phyloP scores from a whole-genome alignment of 768 basidiomycete species.

The Termitomyces bulborhizus region DNA sequence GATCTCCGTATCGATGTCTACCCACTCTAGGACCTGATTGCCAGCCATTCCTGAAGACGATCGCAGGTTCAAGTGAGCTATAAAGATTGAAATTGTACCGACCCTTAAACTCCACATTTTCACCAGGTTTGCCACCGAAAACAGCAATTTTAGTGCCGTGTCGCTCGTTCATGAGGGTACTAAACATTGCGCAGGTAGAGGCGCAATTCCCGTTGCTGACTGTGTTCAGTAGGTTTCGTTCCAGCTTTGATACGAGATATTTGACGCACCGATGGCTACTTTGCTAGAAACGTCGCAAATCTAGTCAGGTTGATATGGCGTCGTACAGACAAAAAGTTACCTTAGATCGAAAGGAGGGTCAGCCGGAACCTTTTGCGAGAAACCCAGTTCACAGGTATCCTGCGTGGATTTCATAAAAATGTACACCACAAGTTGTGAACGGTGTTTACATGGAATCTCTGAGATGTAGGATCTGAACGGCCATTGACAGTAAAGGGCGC shows the following conservation, averaged over 20 bases:
- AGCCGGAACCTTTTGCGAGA: conserved; percentile 31
- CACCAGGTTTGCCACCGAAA: conserved; percentile 52
- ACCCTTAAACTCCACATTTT: conserved; percentile 47
- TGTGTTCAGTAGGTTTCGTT: conserved; percentile 6
- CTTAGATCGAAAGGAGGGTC: conserved; percentile 40
- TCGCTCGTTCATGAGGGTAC: conserved; percentile 53
- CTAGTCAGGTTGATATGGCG: background rate
- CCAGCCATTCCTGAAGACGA: conserved; percentile 43
- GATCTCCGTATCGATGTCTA: conserved; percentile 53
- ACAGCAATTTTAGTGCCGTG: conserved; percentile 46
- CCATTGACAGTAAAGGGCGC: conserved; percentile 38
- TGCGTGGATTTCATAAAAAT: conserved; percentile 8
- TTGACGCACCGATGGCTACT: conserved; percentile 35
- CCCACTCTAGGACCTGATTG: conserved; percentile 59
- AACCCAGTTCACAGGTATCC: conserved; percentile 38
- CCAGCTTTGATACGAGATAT: background rate
- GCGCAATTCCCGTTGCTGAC: conserved; percentile 46
- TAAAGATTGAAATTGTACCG: background rate
- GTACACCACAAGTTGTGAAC: background rate
- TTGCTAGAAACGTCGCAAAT: conserved; percentile 22
- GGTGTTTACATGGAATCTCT: conserved; percentile 38
- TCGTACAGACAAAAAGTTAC: conserved; percentile 16
- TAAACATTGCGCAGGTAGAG: conserved; percentile 60
- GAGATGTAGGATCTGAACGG: conserved; percentile 35
- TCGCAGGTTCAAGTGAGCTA: background rate